Base-by-base conservation (phyloP, 208 protist genomes). In the Acanthamoeba divionensis region DNA sequence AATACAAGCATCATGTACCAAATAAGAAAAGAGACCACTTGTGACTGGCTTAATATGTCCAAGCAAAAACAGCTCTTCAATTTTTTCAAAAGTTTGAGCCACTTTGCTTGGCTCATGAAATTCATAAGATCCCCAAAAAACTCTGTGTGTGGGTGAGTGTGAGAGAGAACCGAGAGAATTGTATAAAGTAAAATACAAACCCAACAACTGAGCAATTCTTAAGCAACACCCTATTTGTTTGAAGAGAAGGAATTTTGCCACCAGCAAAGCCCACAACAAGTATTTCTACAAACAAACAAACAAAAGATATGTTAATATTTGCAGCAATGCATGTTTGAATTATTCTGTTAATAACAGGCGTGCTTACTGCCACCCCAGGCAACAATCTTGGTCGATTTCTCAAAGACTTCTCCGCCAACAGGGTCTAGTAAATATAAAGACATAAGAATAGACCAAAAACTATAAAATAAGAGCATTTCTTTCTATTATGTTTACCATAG, bases 201-300 rank as follows among this genome's bases (percentile, higher is more conserved):
- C 67, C 67, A 50, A 79, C 67, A 45, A 79, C 29, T 6, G 67
- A 79, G 44, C 67, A 79, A 45, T 79, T 79, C 44, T 79, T 79
- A 45, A 79, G 67, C 26, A 79, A 45, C 31, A 79, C 67, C 24
- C 67, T 36, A n/a, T 79, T 79, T 36, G 67, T 79, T 8, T 52
- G 67, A 6, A 79, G 26, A 2, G 38, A 54, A 1, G 67, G 67
- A 3, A 79, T 79, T n/a, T 44, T 79, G 31, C 67, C 67, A 5
- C 67, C 67, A 18, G 67, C 67, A 31, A 79, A 79, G 9, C 67
- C 67, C 31, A 79, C 44, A 36, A 79, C 67, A 12, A 79, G 44
- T 12, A 79, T 7, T 18, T 45, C 67, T 79, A 45, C 2, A n/a
- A 1, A 26, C 2, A 18, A 7, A 48, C 4, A 8, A 79, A 13